Evolutionary conservation across 352 stramenopile species (phyloP), one percentile per base, ranked within the genome.

Genomic region (Globisporangium ultimum): DNA sequence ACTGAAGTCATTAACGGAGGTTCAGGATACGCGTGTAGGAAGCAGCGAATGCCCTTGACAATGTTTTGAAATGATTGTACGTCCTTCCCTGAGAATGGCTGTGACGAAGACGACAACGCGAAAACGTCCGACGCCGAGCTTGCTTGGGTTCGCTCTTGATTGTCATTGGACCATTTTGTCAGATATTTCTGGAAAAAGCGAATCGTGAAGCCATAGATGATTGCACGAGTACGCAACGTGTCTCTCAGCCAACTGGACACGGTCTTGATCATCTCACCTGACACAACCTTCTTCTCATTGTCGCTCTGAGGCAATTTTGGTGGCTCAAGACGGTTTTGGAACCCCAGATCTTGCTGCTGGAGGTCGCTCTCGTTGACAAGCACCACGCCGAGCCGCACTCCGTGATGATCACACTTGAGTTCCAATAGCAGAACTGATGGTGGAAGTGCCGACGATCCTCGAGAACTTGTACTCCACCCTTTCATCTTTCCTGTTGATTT

Each of bases 121-220:
- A 47, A 24, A 24, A 71, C 66, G 4, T 54, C 48, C 20, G 41
- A n/a, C 17, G 55, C 53, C 55, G 49, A 41, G 17, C 51, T 60
- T 49, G 42, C 43, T 17, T 46, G 64, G 8, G 18, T 52, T 45
- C 45, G 54, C 10, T 76, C 60, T 42, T 68, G 59, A 42, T 80
- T 71, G 42, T 76, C 61, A 17, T 62, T 53, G 52, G 80, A 67
- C 84, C 84, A 93, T 49, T 84, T 71, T 21, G 82, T 68, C 41
- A 93, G 52, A 45, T 78, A 78, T 49, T 79, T 74, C 60, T 93
- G 80, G 55, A 93, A 88, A 55, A 88, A 89, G 18, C 79, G 75
- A 46, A 91, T 79, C 5, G 79, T 90, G 59, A 91, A 93, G 17
- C 80, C 72, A 40, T 93, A 87, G 40, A 93, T 86, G 21, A 91